Base-by-base conservation (phyloP, 306 rosid species). In the Alnus rubra region DNA sequence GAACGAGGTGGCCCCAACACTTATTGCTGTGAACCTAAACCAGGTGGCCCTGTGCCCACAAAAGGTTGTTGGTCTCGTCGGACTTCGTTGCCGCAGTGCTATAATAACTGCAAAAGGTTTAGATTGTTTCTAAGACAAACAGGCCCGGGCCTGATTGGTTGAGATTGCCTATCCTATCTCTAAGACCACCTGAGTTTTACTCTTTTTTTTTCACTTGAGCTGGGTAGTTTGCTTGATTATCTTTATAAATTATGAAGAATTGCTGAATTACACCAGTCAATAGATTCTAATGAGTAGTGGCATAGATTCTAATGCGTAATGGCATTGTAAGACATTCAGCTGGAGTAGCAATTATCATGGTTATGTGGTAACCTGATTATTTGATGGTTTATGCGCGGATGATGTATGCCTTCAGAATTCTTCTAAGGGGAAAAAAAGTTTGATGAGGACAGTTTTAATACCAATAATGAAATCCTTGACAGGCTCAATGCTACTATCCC, bases 391-490 rank as follows among this genome's bases (percentile, higher is more conserved):
- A 7, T 19, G 35, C 16, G 53, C 54, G 53, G 68, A 77, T 69
- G 83, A 72, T 58, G n/a, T 45, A 74, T 63, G 56, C 42, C 69
- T 79, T 64, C 77, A 64, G 18, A 37, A 74, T 69, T 19, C 23
- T 65, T 74, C 51, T 45, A 74, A 47, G 56, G 64, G 70, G 45
- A 37, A 82, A 86, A 79, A 54, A 80, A 71, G 79, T 50, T 77
- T 15, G 64, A 45, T 23, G 50, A 81, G 76, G 45, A 44, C 72
- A 75, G 88, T 73, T 33, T 81, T 78, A 81, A 78, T 94, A 94
- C 98, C 94, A 73, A 86, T 82, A 30, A 83, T 78, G 82, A 84
- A 85, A 80, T 88, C 90, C 90, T 92, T 92, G 92, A 84, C 53
- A 44, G 91, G 88, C 71, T 91, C 91, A 13, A 63, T 81, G 86